phyloP scores from a whole-genome alignment of 2,329 filamentous ascomycete genomes.

The Clarireedia monteithiana region DNA sequence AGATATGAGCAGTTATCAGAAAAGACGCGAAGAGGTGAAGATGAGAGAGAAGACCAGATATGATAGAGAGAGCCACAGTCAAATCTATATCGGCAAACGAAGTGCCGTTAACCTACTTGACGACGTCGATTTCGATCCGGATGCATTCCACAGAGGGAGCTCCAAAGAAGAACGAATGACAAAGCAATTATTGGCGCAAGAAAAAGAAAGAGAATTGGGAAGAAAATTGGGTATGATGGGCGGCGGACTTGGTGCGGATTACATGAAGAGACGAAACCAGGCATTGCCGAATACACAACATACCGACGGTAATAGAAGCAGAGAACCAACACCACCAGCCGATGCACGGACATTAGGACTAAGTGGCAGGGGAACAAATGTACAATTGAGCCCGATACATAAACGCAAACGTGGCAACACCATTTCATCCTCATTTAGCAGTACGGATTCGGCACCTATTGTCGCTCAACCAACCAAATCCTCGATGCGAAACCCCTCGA shows the following conservation, averaged over 20 bases:
- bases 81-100: slow-evolving; percentile 44
- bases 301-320: background rate
- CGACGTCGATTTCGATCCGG: slow-evolving; percentile 50
- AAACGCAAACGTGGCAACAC: slow-evolving; percentile 49
- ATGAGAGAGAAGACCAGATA: slow-evolving; percentile 36
- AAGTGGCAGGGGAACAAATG: slow-evolving; percentile 34
- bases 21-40: slow-evolving; percentile 19
- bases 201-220: slow-evolving; percentile 67
- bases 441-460: slow-evolving; percentile 21
- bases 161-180: slow-evolving; percentile 60
- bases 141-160: slow-evolving; percentile 41
- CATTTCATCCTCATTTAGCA: slow-evolving; percentile 14
- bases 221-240: slow-evolving; percentile 58
- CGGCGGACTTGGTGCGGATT: slow-evolving; percentile 60
- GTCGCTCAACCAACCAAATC: background rate
- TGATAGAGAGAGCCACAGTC: slow-evolving; percentile 50
- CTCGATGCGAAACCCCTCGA: background rate
- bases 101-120: slow-evolving; percentile 59
- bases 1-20: slow-evolving; percentile 19
- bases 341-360: slow-evolving; percentile 41
- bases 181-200: slow-evolving; percentile 54
- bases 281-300: slow-evolving; percentile 10
- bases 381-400: slow-evolving; percentile 47
- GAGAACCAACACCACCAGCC: slow-evolving; percentile 26
- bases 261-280: slow-evolving; percentile 43